Percentiles rank a stretch among this genome's conserved stretches.
These are phyloP conservation scores for Boletus rubroflammeus DNA, from an alignment of 768 basidiomycete genomes.

Conservation along the genomic window DNA sequence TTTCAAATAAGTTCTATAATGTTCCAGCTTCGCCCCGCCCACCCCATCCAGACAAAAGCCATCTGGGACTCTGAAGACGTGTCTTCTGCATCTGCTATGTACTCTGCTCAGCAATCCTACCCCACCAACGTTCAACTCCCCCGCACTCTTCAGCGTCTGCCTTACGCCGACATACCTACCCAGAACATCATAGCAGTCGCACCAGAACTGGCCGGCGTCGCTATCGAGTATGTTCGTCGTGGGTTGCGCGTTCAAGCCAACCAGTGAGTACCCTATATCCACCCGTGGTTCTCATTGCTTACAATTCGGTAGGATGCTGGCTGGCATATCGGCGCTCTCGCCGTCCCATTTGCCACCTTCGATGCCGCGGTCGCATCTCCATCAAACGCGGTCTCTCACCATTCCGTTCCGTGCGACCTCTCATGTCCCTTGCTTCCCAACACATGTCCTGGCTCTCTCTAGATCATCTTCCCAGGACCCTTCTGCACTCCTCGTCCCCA, in stretches of 20 bases:
- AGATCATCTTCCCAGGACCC: constrained; percentile 30
- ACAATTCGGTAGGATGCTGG: constrained; percentile 35
- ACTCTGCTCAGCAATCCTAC: constrained; percentile 28
- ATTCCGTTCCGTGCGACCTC: constrained; percentile 31
- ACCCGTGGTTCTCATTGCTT: constrained; percentile 27
- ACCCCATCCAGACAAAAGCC: constrained; percentile 36
- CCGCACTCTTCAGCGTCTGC: constrained; percentile 63
- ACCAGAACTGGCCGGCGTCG: constrained; percentile 46
- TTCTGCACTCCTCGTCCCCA: constrained; percentile 51
- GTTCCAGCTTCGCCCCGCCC: constrained; percentile 35
- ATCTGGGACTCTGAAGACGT: constrained; percentile 34
- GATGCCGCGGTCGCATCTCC: constrained; percentile 31
- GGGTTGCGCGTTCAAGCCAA: constrained; percentile 44
- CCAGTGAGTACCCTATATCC: constrained; percentile 33
- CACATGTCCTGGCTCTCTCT: constrained; percentile 51
- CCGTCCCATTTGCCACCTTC: constrained; percentile 40
- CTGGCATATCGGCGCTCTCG: constrained; percentile 44
- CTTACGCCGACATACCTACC: constrained; percentile 52
- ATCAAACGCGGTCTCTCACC: constrained; percentile 29
- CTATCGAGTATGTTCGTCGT: constrained; percentile 62
- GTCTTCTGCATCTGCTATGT: constrained; percentile 24
- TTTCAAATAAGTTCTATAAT: constrained; percentile 19
- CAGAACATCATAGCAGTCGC: constrained; percentile 55
- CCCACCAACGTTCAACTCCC: constrained; percentile 58
- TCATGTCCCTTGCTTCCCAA: constrained; percentile 35